Evolutionary conservation across 768 basidiomycete species (phyloP), one percentile per base, ranked within the genome.

Genomic region (Lactarius trivialis): DNA sequence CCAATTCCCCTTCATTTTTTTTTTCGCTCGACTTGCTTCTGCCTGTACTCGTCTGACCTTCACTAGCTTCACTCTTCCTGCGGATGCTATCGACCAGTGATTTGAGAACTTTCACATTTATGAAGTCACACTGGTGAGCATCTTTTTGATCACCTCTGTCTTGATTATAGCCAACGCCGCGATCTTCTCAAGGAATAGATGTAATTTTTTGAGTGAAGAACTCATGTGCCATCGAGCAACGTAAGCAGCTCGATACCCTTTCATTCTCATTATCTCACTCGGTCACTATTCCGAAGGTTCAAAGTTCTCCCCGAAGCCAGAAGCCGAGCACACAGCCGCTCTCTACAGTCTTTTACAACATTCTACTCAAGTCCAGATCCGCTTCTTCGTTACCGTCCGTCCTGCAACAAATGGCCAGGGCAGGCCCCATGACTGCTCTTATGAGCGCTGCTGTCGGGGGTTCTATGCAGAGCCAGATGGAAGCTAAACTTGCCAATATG

Each of bases 261-360:
- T 41, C 21, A 19, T 43, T 8, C 21, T 24, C 0, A 28, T 55
- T 24, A 53, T 37, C 49, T 2, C 9, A 24, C 15, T 61, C 50
- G 57, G 7, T 60, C 48, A 59, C 55, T n/a, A n/a, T n/a, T n/a
- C n/a, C n/a, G 3, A 95, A 93, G 96, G 97, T 98, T 99, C 83
- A 93, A 96, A 71, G 97, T 99, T 74, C 85, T 99, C 58, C 95
- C 93, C 66, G 97, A 98, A 82, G n/a, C n/a, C n/a, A n/a, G n/a
- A n/a, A n/a, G n/a, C n/a, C n/a, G 97, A 99, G 84, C 91, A 97
- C 78, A 99, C 97, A 76, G 97, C 97, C 77, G 97, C 97, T 75
- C 87, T 99, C 71, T 99, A 99, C 80, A 96, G 93, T 79, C 91
- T 99, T 79, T 85, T n/a, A n/a, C n/a, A n/a, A n/a, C n/a, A n/a